Base-by-base conservation (phyloP, 441 rosid species). In the Codiaeum variegatum region DNA sequence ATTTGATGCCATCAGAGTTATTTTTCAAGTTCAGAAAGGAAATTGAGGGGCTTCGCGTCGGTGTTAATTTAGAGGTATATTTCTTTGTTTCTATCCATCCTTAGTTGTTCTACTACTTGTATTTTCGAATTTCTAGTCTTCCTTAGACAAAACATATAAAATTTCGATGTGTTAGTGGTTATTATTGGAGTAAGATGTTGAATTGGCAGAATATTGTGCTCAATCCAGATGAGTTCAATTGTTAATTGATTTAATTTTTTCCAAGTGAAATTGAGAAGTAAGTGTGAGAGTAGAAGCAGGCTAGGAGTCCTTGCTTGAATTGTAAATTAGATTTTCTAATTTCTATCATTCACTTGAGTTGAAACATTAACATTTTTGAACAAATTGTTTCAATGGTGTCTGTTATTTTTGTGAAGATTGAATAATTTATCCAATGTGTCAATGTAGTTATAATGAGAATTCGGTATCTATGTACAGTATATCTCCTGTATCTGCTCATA, bases 11-110 rank as follows among this genome's bases (percentile, higher is more conserved):
- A 10, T 88, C 97, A 10, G 91, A 94, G 81, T 71, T 94, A 73
- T 88, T 90, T 85, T 74, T 92, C 73, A 94, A 92, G 84, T 88
- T 94, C 49, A 87, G 98, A 46, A 94, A 88, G 84, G 92, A 94
- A 80, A 79, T 90, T 66, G 87, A 92, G 78, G 98, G 97, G 13
- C 75, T 92, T 73, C 87, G 98, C 42, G 87, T 92, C 72, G 98
- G 98, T 76, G 85, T 91, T 82, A 92, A 94, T 86, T 79, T 94
- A 64, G 97, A 92, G 97, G 98, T 81, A 73, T 31, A 3, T 34
- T 66, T 62, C 44, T 56, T 2, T 32, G 16, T 29, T 19, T 63
- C 11, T 65, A 5, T 19, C 61, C 1, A 11, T 66, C 36, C 55
- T 70, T 21, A 42, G 49, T 77, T 26, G 15, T 31, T 40, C 44